Evolutionary conservation across 2,329 filamentous ascomycete species (phyloP).

Genomic region (Penicillium digitatum): DNA sequence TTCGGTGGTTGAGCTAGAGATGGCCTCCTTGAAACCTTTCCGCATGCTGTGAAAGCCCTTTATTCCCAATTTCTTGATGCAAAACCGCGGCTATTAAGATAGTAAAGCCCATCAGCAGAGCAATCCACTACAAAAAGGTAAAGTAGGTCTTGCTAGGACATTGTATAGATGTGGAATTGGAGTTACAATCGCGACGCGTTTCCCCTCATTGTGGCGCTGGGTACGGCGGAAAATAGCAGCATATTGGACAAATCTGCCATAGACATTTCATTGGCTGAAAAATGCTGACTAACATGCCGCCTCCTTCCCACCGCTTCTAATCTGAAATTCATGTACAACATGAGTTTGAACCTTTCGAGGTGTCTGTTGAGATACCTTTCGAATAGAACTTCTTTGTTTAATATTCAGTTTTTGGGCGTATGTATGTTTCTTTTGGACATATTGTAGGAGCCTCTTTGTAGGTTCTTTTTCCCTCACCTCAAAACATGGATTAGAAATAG

Average conservation of each 20-base stretch:
- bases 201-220: slow-evolving; percentile 10
- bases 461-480: neutral
- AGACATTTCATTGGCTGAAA: neutral
- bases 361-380: neutral
- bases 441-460: neutral
- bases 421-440: too few species aligned
- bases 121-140: too few species aligned
- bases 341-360: neutral
- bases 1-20: too few species aligned
- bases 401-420: too few species aligned
- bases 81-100: too few species aligned
- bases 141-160: too few species aligned
- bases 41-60: too few species aligned
- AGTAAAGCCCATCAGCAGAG: too few species aligned
- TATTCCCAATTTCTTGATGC: too few species aligned
- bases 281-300: neutral
- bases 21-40: too few species aligned
- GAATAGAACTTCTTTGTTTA: too few species aligned
- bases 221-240: neutral
- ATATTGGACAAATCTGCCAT: neutral
- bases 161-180: too few species aligned
- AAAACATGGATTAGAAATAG: neutral
- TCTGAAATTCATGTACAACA: neutral
- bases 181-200: slow-evolving; percentile 22
- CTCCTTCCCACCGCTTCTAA: neutral